These are phyloP conservation scores for Podospora comata DNA, from an alignment of 495 filamentous ascomycete genomes.

Conservation along the genomic window DNA sequence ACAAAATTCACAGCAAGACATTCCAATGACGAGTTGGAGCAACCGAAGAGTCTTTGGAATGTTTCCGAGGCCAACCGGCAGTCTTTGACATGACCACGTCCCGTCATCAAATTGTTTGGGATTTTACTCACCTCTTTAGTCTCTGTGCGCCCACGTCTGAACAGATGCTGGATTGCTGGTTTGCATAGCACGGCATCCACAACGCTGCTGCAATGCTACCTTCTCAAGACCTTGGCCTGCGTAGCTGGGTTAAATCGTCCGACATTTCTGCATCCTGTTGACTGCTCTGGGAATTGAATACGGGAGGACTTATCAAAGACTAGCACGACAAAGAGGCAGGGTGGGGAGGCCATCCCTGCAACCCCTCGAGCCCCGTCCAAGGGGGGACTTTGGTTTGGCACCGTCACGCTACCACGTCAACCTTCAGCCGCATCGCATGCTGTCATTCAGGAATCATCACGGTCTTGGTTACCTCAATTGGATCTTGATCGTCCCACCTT, in stretches of 20 bases:
- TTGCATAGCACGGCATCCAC: background rate
- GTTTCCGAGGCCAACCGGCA: background rate
- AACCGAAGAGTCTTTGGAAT: background rate
- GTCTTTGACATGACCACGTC: background rate
- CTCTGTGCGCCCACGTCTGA: background rate
- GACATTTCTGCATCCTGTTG: background rate
- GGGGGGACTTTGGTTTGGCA: background rate
- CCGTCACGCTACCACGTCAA: background rate
- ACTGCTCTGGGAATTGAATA: conserved; percentile 9
- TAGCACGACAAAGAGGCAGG: background rate
- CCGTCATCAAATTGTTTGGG: background rate
- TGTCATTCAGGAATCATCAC: background rate
- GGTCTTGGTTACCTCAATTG: background rate
- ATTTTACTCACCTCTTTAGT: no score
- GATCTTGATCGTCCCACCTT: background rate
- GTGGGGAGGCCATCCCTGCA: background rate
- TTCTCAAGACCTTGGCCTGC: conserved; percentile 1
- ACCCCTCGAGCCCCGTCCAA: background rate
- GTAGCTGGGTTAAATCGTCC: conserved; percentile 11
- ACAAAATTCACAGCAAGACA: background rate
- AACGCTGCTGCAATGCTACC: conserved; percentile 16
- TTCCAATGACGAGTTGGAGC: background rate
- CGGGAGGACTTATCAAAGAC: conserved; percentile 1
- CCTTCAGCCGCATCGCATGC: background rate
- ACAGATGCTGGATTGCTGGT: background rate